Evolutionary conservation across 371 early-diverging fungal species (phyloP), one percentile per base, ranked within the genome.

Genomic region (Dichotomocladium elegans): DNA sequence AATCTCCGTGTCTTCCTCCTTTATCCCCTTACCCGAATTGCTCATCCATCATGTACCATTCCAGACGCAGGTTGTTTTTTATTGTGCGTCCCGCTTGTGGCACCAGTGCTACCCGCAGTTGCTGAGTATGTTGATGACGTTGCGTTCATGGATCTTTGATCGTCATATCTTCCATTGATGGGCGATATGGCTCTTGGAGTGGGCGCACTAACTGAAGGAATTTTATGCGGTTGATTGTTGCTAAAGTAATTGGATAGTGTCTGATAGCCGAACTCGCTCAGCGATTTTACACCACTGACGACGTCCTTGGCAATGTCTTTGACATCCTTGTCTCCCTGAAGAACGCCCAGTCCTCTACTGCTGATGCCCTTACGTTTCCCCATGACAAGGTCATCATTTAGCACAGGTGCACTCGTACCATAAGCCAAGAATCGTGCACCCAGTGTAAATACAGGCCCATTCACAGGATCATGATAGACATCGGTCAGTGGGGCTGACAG

Each of bases 271-370:
- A 43, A 55, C 47, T 72, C 80, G 68, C 88, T 77, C 12, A 88
- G 56, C 28, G 80, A 64, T 35, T 80, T 88, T 53, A 88, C 79
- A n/a, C 88, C 86, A 51, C 83, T 82, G 48, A 83, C 79, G 22
- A 88, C 83, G 58, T 86, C 88, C 46, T 85, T 85, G 4, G 86
- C 86, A 25, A 86, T 82, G 22, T 80, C 85, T 41, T 70, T 79
- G 52, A 72, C 75, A 63, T 71, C 77, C 28, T 76, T 76, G 7
- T 76, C 77, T 0, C 65, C 67, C 45, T 68, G 66, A 1, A 67
- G 43, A 8, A 72, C 61, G 10, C 66, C 67, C 11, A 66, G 34
- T 6, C 64, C 57, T 25, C 62, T 55, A 15, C 67, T 63, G 33
- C 63, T 59, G 6, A 63, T 64, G n/a, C 64, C 57, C 29, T 64